Conservation (phyloP, 2,329 filamentous ascomycete species). For the Alternaria triticina region DNA sequence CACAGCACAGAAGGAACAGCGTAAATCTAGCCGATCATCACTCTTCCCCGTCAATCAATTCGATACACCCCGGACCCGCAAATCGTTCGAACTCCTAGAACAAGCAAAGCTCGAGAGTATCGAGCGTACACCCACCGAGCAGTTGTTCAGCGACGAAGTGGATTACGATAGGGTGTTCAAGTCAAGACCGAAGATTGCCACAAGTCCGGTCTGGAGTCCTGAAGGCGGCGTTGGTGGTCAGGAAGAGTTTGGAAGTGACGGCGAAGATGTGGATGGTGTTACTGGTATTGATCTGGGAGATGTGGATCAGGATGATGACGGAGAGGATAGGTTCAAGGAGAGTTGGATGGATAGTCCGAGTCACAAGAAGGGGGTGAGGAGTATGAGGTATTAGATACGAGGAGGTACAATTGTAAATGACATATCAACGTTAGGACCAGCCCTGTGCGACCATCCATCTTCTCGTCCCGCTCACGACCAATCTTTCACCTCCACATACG, state of each 20-base stretch:
- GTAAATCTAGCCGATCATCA: slow-evolving; percentile 18
- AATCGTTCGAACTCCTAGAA: slow-evolving; percentile 28
- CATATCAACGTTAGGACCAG: too few relatives aligned
- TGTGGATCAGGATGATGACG: slow-evolving; percentile 32
- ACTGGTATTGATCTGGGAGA: slow-evolving; percentile 16
- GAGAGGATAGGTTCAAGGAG: slow-evolving; percentile 32
- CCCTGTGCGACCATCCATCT: background rate
- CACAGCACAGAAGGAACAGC: slow-evolving; percentile 28
- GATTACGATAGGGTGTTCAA: slow-evolving; percentile 86
- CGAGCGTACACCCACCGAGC: slow-evolving; percentile 65
- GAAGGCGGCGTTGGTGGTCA: slow-evolving; percentile 10
- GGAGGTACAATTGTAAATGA: background rate
- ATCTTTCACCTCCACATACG: background rate
- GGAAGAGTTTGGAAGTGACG: slow-evolving; percentile 30
- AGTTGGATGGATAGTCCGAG: slow-evolving; percentile 43
- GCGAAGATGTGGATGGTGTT: slow-evolving; percentile 31
- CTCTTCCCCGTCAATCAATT: slow-evolving; percentile 63
- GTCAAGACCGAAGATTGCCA: slow-evolving; percentile 79
- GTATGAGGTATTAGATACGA: background rate
- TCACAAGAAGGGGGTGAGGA: slow-evolving; percentile 10
- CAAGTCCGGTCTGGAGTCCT: slow-evolving; percentile 66
- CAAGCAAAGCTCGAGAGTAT: slow-evolving; percentile 19
- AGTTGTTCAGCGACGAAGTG: slow-evolving; percentile 71
- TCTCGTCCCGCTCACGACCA: background rate
- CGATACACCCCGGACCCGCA: slow-evolving; percentile 56